Conservation (phyloP, 305 asterid genomes). For the Fraxinus floribunda region DNA sequence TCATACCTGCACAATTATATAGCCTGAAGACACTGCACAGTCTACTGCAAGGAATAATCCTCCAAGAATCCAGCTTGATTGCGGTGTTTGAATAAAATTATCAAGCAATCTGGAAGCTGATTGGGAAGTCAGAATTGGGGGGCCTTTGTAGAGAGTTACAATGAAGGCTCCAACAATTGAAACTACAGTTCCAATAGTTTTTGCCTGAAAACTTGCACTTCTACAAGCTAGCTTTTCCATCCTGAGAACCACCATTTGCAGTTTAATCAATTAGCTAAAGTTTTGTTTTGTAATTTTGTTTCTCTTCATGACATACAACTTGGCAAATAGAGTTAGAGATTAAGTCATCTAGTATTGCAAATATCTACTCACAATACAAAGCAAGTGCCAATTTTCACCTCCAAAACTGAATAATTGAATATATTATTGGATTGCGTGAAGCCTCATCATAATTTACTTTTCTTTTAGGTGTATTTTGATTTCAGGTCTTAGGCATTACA, state of each 20-base stretch:
- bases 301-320: background rate
- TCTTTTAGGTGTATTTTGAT: background rate
- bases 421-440: background rate
- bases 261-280: background rate
- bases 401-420: background rate
- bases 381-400: background rate
- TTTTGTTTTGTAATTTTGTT: background rate
- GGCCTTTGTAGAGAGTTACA: constrained; percentile 76
- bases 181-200: constrained; percentile 61
- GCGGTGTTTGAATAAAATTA: constrained; percentile 25
- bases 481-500: background rate
- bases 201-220: constrained; percentile 62
- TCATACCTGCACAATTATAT: constrained; percentile 67
- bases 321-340: background rate
- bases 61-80: constrained; percentile 62
- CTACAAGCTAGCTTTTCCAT: constrained; percentile 62
- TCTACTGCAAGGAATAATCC: constrained; percentile 68
- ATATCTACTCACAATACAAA: background rate
- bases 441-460: background rate
- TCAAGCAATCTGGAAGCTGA: constrained; percentile 30
- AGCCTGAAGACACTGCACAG: constrained; percentile 54
- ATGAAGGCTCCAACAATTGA: constrained; percentile 82
- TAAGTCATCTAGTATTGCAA: background rate
- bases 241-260: constrained; percentile 40
- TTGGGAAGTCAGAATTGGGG: constrained; percentile 38